Evolutionary conservation across 2,329 filamentous ascomycete species (phyloP), one percentile per base, ranked within the genome.

Genomic region (Septoria linicola): DNA sequence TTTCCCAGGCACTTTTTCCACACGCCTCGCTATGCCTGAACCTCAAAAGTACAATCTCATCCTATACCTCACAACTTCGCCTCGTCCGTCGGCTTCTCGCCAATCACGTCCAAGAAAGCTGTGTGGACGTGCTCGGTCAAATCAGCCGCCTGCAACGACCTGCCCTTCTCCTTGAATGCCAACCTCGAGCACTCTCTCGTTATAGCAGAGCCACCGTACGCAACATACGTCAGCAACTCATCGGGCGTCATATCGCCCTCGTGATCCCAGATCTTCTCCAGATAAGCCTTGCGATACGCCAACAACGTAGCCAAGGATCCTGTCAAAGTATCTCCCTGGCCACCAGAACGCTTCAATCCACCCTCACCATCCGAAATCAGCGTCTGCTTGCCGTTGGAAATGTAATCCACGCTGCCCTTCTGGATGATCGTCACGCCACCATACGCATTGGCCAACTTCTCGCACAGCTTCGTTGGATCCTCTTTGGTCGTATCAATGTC

Each of bases 301-400:
- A 97, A 72, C 60, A 99, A 83, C 3, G 93, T 97, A 1, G 88
- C 93, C 59, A 99, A 75, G 27, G 84, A 84, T 1, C 93, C 93
- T 0, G 93, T 97, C 59, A 99, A 75, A 3, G 93, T 97, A 72
- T 99, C 93, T 1, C 93, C 93, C 72, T 99, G 93, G 0, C 93
- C 93, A 41, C 92, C 93, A 51, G 88, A 92, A 59, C 93, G 79
- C 80, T 99, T 99, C 69, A 83, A 72, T 1, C 92, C 92, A 7
- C 93, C 93, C 64, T 82, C 73, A 2, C 91, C 72, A 61, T 96
- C 90, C 20, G 85, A 87, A 0, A 87, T 74, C 20, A 91, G 72
- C n/a, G 88, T 95, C 47, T 78, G 77, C 51, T 80, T 75, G 10
- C 91, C 89, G 63, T 96, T 88, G 2, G 85, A 89, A 54, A 99